Evolutionary conservation across 1,139 yeast genomes (phyloP), one percentile per base, ranked within the genome.

Genomic region (Yamadazyma kanchanaburiensis): DNA sequence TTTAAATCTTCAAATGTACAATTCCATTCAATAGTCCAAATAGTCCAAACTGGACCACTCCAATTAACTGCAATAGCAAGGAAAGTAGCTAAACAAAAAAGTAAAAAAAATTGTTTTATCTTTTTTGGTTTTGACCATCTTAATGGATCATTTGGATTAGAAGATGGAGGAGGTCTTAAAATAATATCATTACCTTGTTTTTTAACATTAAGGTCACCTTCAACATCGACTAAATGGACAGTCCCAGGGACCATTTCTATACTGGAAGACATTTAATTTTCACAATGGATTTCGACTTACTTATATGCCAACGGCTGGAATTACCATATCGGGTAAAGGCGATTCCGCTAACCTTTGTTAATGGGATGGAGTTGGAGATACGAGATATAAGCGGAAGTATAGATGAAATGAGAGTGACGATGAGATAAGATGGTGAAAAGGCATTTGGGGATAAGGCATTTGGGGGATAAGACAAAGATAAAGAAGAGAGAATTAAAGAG

Each of bases 181-280:
- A 65, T 63, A 21, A 61, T 48, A 30, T 49, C 35, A 13, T 35
- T 35, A 10, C 10, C 20, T 10, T 18, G 7, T 26, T 60, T 55
- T 31, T 61, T 49, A 11, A 67, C 68, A 14, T 57, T 35, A 30
- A 70, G 53, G 5, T 40, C 42, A 3, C 67, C 62, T 5, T 61
- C 64, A 17, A 67, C 31, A 47, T 77, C 83, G 12, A 79, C 71
- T 27, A 79, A 58, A 34, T 74, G 78, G 6, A 75, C 64, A 4
- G 84, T 78, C 13, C 86, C 86, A 1, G 86, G 86, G 22, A 77
- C 64, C n/a, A n/a, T n/a, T n/a, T n/a, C n/a, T n/a, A n/a, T n/a
- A n/a, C n/a, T n/a, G n/a, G n/a, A n/a, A n/a, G n/a, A n/a, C n/a
- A n/a, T n/a, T n/a, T n/a, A n/a, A n/a, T n/a, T n/a, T n/a, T n/a